A percentile compares a stretch with the other conserved stretches of the same genome.
Conservation (phyloP, 1,139 yeast genomes). For the Dujonia santamariae region DNA sequence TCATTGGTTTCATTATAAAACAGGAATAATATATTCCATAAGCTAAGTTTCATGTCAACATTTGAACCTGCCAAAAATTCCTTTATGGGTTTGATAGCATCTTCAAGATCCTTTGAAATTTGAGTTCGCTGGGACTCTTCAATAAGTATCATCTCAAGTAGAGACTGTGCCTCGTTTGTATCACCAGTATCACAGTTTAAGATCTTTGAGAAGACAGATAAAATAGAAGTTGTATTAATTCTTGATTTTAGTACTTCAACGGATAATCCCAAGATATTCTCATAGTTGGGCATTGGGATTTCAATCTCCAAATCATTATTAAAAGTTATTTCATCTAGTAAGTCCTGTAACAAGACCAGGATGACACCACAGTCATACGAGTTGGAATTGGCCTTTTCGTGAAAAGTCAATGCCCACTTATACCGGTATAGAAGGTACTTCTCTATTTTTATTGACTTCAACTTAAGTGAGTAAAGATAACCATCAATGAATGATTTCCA, state of each 20-base stretch:
- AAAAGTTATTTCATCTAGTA: slow-evolving; percentile 14
- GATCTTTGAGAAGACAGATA: slow-evolving; percentile 62
- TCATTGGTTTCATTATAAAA: slow-evolving; percentile 49
- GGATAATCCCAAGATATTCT: slow-evolving; percentile 59
- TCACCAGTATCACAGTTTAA: slow-evolving; percentile 37
- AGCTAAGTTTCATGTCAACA: slow-evolving; percentile 60
- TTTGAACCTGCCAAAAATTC: slow-evolving; percentile 62
- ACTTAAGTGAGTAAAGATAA: slow-evolving; percentile 7
- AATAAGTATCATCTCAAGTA: slow-evolving; percentile 55
- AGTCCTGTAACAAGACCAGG: slow-evolving; percentile 20
- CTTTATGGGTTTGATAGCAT: slow-evolving; percentile 42
- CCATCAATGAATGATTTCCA: slow-evolving; percentile 31
- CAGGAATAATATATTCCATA: slow-evolving; percentile 75
- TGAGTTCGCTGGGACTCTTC: slow-evolving; percentile 8
- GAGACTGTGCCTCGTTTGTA: slow-evolving; percentile 44
- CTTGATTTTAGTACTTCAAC: slow-evolving; percentile 53
- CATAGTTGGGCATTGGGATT: slow-evolving; percentile 43
- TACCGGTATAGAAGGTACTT: slow-evolving; percentile 17
- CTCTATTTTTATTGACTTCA: slow-evolving; percentile 12
- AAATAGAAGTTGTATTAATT: slow-evolving; percentile 62
- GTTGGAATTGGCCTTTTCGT: slow-evolving; percentile 30
- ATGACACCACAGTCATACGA: slow-evolving; percentile 23
- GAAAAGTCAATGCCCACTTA: slow-evolving; percentile 34
- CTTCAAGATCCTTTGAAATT: slow-evolving; percentile 6
- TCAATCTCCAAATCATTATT: slow-evolving; percentile 6